phyloP scores from a whole-genome alignment of 2,329 filamentous ascomycete species.

The Colletotrichum destructivum region DNA sequence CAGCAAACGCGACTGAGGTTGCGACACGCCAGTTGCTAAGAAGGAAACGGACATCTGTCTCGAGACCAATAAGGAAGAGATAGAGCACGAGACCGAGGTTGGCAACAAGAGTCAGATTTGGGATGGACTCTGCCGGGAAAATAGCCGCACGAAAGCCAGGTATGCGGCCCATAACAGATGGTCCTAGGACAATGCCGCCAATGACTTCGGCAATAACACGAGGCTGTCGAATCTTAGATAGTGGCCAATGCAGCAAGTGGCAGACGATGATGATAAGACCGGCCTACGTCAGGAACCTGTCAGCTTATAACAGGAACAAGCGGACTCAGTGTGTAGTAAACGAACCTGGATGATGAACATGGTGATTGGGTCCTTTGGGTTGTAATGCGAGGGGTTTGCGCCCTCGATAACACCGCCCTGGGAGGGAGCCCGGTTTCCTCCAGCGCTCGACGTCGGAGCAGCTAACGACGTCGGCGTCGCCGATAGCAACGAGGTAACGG shows the following conservation, averaged over 20 bases:
- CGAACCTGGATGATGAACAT: slow-evolving; percentile 81
- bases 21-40: slow-evolving; percentile 86
- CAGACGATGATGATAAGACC: slow-evolving; percentile 65
- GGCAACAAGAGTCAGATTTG: slow-evolving; percentile 82
- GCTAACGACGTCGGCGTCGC: slow-evolving; percentile 47
- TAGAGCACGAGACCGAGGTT: slow-evolving; percentile 89
- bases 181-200: slow-evolving; percentile 87
- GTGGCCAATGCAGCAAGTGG: slow-evolving; percentile 77
- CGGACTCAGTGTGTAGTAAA: not conserved
- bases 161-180: slow-evolving; percentile 89
- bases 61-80: slow-evolving; percentile 88
- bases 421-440: slow-evolving; percentile 50
- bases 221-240: slow-evolving; percentile 83
- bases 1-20: slow-evolving; percentile 81
- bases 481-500: slow-evolving; percentile 23
- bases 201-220: slow-evolving; percentile 89
- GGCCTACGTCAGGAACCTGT: slow-evolving; percentile 45
- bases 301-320: not conserved
- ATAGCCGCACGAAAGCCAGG: slow-evolving; percentile 83
- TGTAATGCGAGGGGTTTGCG: slow-evolving; percentile 77
- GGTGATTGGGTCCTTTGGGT: slow-evolving; percentile 79
- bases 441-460: slow-evolving; percentile 47
- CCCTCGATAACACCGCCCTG: slow-evolving; percentile 79
- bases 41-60: slow-evolving; percentile 86
- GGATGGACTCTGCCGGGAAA: slow-evolving; percentile 83